Conservation (phyloP, 2,329 filamentous ascomycete genomes). For the Ophiostoma montium region DNA sequence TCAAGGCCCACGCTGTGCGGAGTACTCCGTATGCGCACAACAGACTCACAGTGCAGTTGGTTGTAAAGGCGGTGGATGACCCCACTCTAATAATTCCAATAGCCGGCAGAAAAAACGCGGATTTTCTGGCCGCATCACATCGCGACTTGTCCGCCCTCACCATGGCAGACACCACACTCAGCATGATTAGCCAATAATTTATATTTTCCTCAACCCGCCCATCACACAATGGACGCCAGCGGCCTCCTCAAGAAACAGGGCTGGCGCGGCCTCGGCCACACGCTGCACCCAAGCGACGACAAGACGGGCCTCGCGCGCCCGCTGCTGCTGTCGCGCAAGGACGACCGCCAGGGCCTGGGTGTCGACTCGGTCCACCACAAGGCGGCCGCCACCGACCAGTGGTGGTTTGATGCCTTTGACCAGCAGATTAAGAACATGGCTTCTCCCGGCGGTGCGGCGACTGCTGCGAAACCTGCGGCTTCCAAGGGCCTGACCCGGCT, state of each 20-base stretch:
- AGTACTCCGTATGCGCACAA: background rate
- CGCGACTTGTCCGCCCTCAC: background rate
- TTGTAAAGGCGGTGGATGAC: background rate
- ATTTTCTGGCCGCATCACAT: background rate
- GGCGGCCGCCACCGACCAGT: slow-evolving; percentile 61
- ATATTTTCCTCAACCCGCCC: background rate
- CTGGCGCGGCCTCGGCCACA: slow-evolving; percentile 81
- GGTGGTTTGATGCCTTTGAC: slow-evolving; percentile 95
- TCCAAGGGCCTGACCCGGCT: slow-evolving; percentile 28
- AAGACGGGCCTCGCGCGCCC: slow-evolving; percentile 68
- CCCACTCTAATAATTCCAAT: slow-evolving; percentile 6
- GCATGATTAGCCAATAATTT: background rate
- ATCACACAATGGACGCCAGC: slow-evolving; percentile 58
- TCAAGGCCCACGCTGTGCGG: background rate
- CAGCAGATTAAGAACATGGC: slow-evolving; percentile 73
- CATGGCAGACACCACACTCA: background rate
- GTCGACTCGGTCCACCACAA: slow-evolving; percentile 52
- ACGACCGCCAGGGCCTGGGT: slow-evolving; percentile 68
- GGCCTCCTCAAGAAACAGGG: slow-evolving; percentile 74
- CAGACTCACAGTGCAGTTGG: background rate
- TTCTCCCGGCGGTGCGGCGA: slow-evolving; percentile 34
- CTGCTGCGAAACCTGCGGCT: slow-evolving; percentile 8
- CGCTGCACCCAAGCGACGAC: slow-evolving; percentile 62
- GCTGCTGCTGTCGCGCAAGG: slow-evolving; percentile 68
- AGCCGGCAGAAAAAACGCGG: slow-evolving; percentile 8